Base-by-base conservation (phyloP, 768 basidiomycete species). In the Lentinus brumalis region DNA sequence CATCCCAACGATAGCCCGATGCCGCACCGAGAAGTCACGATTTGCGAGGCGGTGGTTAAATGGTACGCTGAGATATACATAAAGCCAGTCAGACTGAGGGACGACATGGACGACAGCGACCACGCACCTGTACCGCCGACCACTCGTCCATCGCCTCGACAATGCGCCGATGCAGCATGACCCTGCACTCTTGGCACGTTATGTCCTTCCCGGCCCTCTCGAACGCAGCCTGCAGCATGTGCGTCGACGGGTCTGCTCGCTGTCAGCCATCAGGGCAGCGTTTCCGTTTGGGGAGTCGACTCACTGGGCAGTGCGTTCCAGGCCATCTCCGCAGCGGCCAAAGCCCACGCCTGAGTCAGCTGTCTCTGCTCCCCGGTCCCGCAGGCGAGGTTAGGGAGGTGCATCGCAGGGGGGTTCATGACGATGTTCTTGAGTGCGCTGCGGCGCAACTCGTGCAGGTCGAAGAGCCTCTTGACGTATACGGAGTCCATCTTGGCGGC, bases 41-140 rank as follows among this genome's bases (percentile, higher is more conserved):
- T 3, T 11, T 35, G 35, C 11, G 35, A 35, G 7, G 11, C 11
- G 11, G 35, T 35, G 35, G 35, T 35, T 35, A 35, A 35, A 35
- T 35, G 35, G 35, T 35, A 1, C 35, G 6, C 35, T 35, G 21
- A 26, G 21, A 35, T 11, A 35, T 35, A 35, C 3, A 26, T 35
- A 35, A 35, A 35, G 35, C 11, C 7, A 35, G 35, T 35, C 1
- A 35, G 35, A 35, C 6, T 11, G 35, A 35, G 35, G 7, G 35
- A 7, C 35, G 35, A 11, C 7, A 6, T 35, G 35, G 35, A 35
- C 11, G 35, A 35, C 35, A 11, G 6, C 35, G 35, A 35, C 35
- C 38, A 44, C 54, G 30, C 50, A 88, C 89, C 78, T 89, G 91
- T 51, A 91, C 86, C 21, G 83, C 76, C 11, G 89, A 87, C 89